These are phyloP conservation scores for Lactarius hatsudake DNA, from an alignment of 768 basidiomycete genomes.

Conservation along the genomic window DNA sequence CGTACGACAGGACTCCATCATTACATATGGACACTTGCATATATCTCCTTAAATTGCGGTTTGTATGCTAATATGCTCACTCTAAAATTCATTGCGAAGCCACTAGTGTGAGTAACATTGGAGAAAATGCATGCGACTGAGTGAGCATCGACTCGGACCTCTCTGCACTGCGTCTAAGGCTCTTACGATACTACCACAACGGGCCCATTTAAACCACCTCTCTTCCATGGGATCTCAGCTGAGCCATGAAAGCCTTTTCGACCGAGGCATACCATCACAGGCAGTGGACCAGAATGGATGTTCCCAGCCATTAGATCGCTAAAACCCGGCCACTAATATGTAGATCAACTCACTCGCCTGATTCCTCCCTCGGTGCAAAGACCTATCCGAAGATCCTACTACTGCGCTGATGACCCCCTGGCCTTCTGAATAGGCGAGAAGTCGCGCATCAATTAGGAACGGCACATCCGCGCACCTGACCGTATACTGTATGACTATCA, in stretches of 20 bases:
- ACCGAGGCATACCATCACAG: too few relatives aligned
- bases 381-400: not conserved
- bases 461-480: not conserved
- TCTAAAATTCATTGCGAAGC: not conserved
- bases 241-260: not conserved
- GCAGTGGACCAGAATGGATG: not conserved
- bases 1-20: slow-evolving; percentile 8
- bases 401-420: not conserved
- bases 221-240: not conserved
- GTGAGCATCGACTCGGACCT: not conserved
- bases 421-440: too few relatives aligned
- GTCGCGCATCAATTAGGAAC: not conserved
- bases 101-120: not conserved
- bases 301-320: not conserved
- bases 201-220: too few relatives aligned
- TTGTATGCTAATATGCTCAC: not conserved
- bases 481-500: too few relatives aligned
- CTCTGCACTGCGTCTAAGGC: not conserved
- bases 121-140: not conserved
- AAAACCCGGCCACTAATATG: not conserved
- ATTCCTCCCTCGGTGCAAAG: not conserved
- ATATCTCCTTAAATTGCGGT: slow-evolving; percentile 14
- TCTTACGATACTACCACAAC: not conserved
- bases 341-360: not conserved
- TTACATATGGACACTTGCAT: slow-evolving; percentile 17